phyloP scores from a whole-genome alignment of 2,329 filamentous ascomycete genomes.

The Blumeria hordei region DNA sequence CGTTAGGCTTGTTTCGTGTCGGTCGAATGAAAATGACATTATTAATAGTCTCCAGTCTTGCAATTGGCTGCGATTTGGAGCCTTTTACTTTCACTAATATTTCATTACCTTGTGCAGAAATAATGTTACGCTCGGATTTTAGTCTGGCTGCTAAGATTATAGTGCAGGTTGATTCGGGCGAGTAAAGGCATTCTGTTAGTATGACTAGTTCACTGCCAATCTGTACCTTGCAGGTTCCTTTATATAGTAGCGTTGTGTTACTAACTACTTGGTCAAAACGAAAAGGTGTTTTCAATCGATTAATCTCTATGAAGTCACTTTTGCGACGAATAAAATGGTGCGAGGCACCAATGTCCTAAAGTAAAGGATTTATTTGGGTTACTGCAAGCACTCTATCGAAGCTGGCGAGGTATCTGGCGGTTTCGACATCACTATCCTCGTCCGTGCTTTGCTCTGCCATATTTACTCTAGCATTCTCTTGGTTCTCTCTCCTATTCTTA shows the following conservation, averaged over 20 bases:
- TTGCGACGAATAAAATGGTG: background rate
- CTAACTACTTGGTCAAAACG: background rate
- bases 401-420: background rate
- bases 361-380: background rate
- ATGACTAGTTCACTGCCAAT: background rate
- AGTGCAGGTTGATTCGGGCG: background rate
- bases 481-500: background rate
- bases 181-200: background rate
- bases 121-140: background rate
- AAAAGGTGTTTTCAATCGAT: background rate
- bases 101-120: background rate
- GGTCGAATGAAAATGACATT: background rate
- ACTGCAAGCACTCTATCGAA: background rate
- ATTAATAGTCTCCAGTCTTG: background rate
- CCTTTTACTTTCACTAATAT: background rate
- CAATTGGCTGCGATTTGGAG: background rate
- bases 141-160: background rate
- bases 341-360: background rate
- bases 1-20: background rate
- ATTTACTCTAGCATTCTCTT: background rate
- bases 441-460: background rate
- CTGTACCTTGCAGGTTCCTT: background rate
- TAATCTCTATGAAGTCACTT: background rate
- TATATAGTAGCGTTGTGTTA: background rate
- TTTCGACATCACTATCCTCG: background rate